Conservation (phyloP, 371 early-diverging fungal species). For the Zopfochytrium polystomum region DNA sequence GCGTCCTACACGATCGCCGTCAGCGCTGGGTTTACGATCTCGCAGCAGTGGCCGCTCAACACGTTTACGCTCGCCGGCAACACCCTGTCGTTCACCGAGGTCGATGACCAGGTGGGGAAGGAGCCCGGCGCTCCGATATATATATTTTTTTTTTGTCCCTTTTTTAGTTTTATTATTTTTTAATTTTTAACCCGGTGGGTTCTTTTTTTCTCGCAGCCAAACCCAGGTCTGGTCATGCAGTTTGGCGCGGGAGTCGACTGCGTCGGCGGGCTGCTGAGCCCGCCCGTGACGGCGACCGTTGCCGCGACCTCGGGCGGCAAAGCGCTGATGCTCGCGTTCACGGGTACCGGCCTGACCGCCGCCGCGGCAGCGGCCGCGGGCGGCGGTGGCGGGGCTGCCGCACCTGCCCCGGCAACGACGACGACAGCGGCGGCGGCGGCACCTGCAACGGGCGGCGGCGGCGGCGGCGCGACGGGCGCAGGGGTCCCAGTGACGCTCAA, state of each 20-base stretch:
- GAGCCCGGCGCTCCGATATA: too few species aligned
- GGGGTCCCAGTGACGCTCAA: too few species aligned
- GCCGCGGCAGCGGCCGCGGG: too few species aligned
- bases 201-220: too few species aligned
- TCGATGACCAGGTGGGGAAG: neutral
- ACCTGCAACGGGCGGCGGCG: neutral
- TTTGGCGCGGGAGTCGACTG: neutral
- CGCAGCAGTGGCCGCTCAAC: neutral
- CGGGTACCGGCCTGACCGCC: neutral
- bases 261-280: neutral
- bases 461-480: too few species aligned
- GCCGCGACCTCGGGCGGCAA: neutral
- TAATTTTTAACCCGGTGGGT: too few species aligned
- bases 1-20: neutral
- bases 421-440: neutral
- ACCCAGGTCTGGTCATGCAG: neutral
- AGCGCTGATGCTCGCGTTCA: neutral
- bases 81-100: neutral
- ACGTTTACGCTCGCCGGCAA: neutral
- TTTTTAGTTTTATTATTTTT: too few species aligned
- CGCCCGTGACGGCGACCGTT: neutral
- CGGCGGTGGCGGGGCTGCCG: neutral
- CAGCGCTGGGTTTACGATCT: neutral
- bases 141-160: too few species aligned
- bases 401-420: neutral